A percentile compares a stretch with the other conserved stretches of the same genome.
These are phyloP conservation scores for Garcia nutans DNA, from an alignment of 345 rosid genomes.

Conservation along the genomic window DNA sequence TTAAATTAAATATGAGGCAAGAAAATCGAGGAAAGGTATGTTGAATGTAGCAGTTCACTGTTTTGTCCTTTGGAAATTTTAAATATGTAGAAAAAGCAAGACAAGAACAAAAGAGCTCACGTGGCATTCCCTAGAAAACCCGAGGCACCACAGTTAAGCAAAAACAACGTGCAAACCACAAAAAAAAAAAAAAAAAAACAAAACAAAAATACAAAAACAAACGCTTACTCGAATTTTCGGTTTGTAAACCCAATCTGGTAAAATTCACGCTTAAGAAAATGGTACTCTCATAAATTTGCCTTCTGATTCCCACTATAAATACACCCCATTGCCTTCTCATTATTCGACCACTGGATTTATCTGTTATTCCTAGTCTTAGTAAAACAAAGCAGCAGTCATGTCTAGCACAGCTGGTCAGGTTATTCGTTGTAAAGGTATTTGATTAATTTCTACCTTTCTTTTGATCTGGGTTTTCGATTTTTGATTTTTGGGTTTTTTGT, in stretches of 20 bases:
- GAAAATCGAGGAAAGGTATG: too few species aligned
- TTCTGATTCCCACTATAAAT: neutral
- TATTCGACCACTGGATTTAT: too few species aligned
- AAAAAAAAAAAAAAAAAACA: too few species aligned
- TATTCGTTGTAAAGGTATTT: conserved; percentile 68
- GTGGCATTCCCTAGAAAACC: neutral
- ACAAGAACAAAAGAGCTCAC: neutral
- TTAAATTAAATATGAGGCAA: too few species aligned
- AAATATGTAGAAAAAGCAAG: neutral
- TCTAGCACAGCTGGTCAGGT: conserved; percentile 52
- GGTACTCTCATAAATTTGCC: neutral
- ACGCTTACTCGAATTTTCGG: too few species aligned
- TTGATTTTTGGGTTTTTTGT: neutral
- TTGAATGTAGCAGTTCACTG: too few species aligned
- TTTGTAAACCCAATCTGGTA: neutral
- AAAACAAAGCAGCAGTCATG: conserved; percentile 16
- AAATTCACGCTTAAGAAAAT: neutral
- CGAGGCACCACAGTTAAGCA: neutral
- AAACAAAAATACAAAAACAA: too few species aligned
- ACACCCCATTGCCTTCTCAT: neutral
- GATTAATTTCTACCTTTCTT: neutral
- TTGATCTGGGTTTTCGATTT: neutral
- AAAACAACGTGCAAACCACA: neutral
- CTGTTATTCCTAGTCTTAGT: too few species aligned
- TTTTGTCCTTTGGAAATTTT: too few species aligned